A percentile compares a stretch with the other conserved stretches of the same genome.
phyloP scores from a whole-genome alignment of 2,329 filamentous ascomycete genomes.

The Aspergillus neoniger region DNA sequence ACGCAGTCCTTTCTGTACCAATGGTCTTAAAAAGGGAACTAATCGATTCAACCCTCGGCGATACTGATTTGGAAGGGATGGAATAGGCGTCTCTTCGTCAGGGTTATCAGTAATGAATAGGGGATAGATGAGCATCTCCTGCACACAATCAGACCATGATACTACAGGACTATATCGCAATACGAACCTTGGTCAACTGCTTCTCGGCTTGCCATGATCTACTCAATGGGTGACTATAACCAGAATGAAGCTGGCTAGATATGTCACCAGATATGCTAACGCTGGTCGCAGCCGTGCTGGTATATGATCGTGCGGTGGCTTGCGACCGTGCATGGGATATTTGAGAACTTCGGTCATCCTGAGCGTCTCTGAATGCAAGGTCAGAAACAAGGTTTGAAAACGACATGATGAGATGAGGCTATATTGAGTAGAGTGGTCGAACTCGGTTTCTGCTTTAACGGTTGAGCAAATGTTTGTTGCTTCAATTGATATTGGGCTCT shows the following conservation, averaged over 20 bases:
- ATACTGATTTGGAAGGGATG: conserved; percentile 86
- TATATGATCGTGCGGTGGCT: conserved; percentile 44
- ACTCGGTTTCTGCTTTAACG: no score
- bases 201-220: conserved; percentile 81
- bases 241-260: conserved; percentile 78
- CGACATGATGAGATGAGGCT: conserved; percentile 41
- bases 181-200: conserved; percentile 76
- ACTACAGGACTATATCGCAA: neutral
- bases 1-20: conserved; percentile 84
- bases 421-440: no score
- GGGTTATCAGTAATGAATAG: conserved; percentile 94
- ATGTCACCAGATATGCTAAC: conserved; percentile 65
- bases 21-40: conserved; percentile 78
- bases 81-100: conserved; percentile 86
- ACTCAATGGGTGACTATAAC: conserved; percentile 77
- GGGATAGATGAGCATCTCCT: conserved; percentile 99
- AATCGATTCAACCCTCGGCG: conserved; percentile 86
- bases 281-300: conserved; percentile 52
- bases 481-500: no score
- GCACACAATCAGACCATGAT: conserved; percentile 2
- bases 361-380: conserved; percentile 48
- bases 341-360: conserved; percentile 47
- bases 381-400: conserved; percentile 55
- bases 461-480: no score
- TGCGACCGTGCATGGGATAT: conserved; percentile 45